Percentiles rank a stretch among this genome's conserved stretches.
Conservation (phyloP, 164 flowering plant genomes). For the Pachysandra terminalis region DNA sequence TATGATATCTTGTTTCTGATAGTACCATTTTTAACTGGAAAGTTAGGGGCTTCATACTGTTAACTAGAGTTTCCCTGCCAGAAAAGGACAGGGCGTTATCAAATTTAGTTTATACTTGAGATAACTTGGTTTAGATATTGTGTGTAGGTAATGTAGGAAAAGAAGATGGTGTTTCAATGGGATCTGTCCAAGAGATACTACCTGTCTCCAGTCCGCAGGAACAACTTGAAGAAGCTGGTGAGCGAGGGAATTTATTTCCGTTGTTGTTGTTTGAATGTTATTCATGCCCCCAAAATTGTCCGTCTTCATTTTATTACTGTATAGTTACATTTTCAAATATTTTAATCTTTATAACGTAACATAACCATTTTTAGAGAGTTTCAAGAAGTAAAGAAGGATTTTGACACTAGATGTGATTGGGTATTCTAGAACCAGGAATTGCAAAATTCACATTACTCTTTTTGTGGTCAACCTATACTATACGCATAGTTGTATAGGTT, state of each 20-base stretch:
- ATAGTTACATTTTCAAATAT: too few species aligned
- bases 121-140: background rate
- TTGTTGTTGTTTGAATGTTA: background rate
- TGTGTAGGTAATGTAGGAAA: slow-evolving; percentile 10
- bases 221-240: slow-evolving; percentile 33
- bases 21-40: background rate
- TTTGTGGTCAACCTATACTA: too few species aligned
- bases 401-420: too few species aligned
- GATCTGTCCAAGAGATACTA: slow-evolving; percentile 21
- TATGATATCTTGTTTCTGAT: background rate
- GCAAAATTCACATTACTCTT: too few species aligned
- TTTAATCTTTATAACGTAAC: too few species aligned
- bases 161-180: slow-evolving; percentile 3
- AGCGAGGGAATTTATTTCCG: background rate
- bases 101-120: background rate
- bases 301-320: background rate
- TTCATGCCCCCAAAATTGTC: background rate
- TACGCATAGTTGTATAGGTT: too few species aligned
- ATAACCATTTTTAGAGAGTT: too few species aligned
- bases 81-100: background rate
- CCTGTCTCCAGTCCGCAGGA: slow-evolving; percentile 23
- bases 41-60: background rate
- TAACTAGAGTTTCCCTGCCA: background rate
- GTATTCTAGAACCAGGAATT: too few species aligned
- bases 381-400: too few species aligned